These are phyloP conservation scores for Xylaria cubensis DNA, from an alignment of 495 filamentous ascomycete genomes.

Conservation along the genomic window DNA sequence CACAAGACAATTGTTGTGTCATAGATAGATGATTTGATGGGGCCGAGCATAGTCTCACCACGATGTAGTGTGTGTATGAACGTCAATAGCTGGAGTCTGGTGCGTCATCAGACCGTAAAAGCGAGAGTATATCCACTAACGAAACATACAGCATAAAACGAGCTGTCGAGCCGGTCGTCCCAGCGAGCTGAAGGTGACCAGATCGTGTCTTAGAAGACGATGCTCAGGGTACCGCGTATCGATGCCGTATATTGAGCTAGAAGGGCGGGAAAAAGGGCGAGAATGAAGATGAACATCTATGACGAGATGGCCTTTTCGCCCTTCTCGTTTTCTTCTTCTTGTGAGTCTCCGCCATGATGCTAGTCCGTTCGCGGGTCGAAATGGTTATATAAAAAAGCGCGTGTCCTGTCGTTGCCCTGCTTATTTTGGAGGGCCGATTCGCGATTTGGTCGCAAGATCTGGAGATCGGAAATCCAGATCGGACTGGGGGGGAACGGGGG, in stretches of 20 bases:
- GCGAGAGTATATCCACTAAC: neutral
- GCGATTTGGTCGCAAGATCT: slow-evolving; percentile 31
- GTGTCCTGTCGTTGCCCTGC: slow-evolving; percentile 9
- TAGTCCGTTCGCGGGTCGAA: slow-evolving; percentile 28
- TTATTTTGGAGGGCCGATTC: slow-evolving; percentile 24
- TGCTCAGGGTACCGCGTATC: neutral
- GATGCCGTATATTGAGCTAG: neutral
- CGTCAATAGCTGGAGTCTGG: neutral
- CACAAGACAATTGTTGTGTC: neutral
- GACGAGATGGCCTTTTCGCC: neutral
- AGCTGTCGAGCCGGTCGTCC: neutral
- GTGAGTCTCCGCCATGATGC: slow-evolving; percentile 9
- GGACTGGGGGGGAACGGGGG: neutral
- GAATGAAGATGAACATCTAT: neutral
- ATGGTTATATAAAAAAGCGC: slow-evolving; percentile 27
- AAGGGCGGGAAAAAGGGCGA: neutral
- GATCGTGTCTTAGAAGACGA: slow-evolving; percentile 11
- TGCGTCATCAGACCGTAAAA: neutral
- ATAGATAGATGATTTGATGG: slow-evolving; percentile 6
- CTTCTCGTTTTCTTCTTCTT: neutral
- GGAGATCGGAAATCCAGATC: slow-evolving; percentile 39
- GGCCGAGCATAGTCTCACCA: neutral
- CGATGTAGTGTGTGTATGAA: neutral
- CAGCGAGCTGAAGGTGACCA: neutral
- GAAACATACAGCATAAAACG: neutral